Conservation (phyloP, 2,329 filamentous ascomycete genomes). For the Phyllosticta paracitricarpa region DNA sequence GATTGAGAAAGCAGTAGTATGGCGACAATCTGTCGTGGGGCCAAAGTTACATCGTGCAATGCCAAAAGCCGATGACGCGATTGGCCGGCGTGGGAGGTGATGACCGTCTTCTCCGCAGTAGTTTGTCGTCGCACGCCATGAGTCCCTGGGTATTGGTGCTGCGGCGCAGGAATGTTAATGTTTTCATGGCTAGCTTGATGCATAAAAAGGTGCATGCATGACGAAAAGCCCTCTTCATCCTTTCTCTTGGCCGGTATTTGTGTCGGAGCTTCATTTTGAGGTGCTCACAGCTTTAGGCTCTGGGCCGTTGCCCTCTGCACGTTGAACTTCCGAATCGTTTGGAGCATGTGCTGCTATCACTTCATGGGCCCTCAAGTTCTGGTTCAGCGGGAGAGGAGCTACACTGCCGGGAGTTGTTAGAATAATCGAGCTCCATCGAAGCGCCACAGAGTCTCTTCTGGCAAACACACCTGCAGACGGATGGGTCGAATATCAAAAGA, state of each 20-base stretch:
- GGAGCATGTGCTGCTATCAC: background rate
- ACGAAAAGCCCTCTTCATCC: background rate
- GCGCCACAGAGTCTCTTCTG: background rate
- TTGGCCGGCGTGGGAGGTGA: constrained; percentile 3
- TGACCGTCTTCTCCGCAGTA: background rate
- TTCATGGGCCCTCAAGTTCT: background rate
- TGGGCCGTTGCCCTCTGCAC: background rate
- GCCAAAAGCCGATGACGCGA: constrained; percentile 8
- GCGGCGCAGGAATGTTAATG: background rate
- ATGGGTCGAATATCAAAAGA: background rate
- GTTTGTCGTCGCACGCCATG: background rate
- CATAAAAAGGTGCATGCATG: background rate
- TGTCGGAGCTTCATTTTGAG: background rate
- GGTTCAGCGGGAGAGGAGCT: background rate
- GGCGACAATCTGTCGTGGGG: background rate
- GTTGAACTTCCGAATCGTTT: background rate
- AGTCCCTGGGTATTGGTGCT: background rate
- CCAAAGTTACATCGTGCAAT: constrained; percentile 5
- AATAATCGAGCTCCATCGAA: background rate
- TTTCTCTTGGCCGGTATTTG: background rate
- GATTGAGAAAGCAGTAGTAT: background rate
- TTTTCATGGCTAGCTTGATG: background rate
- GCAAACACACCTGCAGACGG: too few relatives aligned
- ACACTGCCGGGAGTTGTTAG: background rate
- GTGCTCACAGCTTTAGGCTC: background rate